phyloP scores from a whole-genome alignment of 1,284 basidiomycete species.

The Fomitopsis palustris region DNA sequence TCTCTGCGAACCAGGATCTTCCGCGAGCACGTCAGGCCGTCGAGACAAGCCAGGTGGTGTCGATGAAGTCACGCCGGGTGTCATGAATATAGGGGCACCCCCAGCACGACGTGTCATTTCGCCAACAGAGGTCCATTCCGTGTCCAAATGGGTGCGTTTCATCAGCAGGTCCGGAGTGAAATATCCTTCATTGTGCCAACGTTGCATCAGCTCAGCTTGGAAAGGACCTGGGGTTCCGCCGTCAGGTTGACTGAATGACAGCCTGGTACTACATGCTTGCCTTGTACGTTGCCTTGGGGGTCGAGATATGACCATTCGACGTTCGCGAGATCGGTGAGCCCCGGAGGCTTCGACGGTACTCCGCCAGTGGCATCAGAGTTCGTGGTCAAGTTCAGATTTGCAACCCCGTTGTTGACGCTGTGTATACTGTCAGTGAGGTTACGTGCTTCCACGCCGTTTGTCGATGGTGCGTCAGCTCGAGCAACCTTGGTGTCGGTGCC shows the following conservation, averaged over 20 bases:
- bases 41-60: slow-evolving; percentile 54
- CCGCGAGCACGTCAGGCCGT: slow-evolving; percentile 42
- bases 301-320: slow-evolving; percentile 93
- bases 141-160: slow-evolving; percentile 70
- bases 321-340: slow-evolving; percentile 55
- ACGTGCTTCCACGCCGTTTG: neutral
- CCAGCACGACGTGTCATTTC: slow-evolving; percentile 50
- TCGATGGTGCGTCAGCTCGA: neutral
- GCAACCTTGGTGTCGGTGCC: neutral
- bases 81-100: slow-evolving; percentile 61
- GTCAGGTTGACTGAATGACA: slow-evolving; percentile 2
- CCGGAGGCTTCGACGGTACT: slow-evolving; percentile 25
- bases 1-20: slow-evolving; percentile 31
- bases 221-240: slow-evolving; percentile 71
- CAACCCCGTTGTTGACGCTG: neutral
- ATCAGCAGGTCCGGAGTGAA: slow-evolving; percentile 85
- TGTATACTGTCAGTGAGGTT: too few relatives aligned
- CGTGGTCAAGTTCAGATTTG: neutral
- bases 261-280: slow-evolving; percentile 34
- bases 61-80: slow-evolving; percentile 38
- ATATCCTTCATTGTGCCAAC: slow-evolving; percentile 92
- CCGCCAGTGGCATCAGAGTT: neutral
- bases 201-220: slow-evolving; percentile 89
- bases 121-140: slow-evolving; percentile 62
- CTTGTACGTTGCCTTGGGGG: slow-evolving; percentile 87